Evolutionary conservation across 2,329 filamentous ascomycete species (phyloP).

Genomic region (Aspergillus niger): DNA sequence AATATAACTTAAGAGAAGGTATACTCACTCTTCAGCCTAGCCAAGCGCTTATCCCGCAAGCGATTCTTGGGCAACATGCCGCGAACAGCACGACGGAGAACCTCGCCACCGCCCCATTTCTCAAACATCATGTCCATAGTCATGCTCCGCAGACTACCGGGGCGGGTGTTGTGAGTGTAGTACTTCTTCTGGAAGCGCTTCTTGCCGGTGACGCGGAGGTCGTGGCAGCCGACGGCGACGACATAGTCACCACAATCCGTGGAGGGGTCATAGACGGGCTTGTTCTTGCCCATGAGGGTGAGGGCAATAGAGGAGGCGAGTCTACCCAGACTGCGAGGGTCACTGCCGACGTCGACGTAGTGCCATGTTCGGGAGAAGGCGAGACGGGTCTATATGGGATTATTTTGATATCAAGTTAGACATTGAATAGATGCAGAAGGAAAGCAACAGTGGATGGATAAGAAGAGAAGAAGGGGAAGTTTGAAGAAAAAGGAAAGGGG

Average conservation of each 20-base stretch:
- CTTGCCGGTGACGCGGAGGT: conserved; percentile 84
- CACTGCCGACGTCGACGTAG: conserved; percentile 71
- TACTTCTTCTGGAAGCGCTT: conserved; percentile 95
- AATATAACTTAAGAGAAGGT: neutral
- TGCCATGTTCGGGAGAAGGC: conserved; percentile 98
- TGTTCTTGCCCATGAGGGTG: conserved; percentile 97
- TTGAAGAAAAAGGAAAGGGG: too few species aligned
- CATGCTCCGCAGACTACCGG: conserved; percentile 81
- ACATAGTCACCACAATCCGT: conserved; percentile 99
- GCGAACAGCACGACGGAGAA: conserved; percentile 85
- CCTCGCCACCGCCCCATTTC: conserved; percentile 90
- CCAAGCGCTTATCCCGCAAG: conserved; percentile 82
- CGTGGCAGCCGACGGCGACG: conserved; percentile 84
- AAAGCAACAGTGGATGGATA: neutral
- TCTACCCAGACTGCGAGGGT: conserved; percentile 80
- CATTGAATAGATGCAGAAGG: neutral
- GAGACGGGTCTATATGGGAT: conserved; percentile 71
- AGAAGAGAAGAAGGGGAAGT: too few species aligned
- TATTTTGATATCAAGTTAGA: neutral
- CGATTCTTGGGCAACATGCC: conserved; percentile 99
- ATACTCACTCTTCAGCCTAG: conserved; percentile 71
- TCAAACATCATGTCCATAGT: conserved; percentile 94
- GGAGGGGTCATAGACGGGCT: conserved; percentile 94
- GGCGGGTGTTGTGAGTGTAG: conserved; percentile 89
- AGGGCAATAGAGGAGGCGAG: conserved; percentile 84